phyloP scores from a whole-genome alignment of 257 asterid species.

The Knoxia roxburghii region DNA sequence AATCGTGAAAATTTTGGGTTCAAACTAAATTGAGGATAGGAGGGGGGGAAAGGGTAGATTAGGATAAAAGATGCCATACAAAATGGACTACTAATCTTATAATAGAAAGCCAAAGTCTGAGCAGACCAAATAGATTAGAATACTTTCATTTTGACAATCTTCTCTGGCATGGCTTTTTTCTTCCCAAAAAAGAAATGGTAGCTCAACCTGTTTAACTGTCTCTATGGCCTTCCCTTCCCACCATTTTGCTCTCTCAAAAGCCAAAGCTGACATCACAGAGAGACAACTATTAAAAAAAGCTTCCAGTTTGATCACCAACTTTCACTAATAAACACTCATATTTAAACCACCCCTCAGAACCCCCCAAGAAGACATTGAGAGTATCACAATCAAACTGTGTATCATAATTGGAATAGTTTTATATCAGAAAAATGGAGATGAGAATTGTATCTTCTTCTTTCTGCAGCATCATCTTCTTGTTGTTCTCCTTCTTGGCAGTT shows the following conservation, averaged over 20 bases:
- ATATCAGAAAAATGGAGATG: slow-evolving; percentile 8
- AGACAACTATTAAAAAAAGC: slow-evolving; percentile 4
- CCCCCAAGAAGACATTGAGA: not conserved
- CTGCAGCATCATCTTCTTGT: not conserved
- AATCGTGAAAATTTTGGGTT: too few relatives aligned
- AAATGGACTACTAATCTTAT: not conserved
- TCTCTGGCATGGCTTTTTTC: not conserved
- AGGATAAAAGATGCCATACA: too few relatives aligned
- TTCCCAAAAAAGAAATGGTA: slow-evolving; percentile 15
- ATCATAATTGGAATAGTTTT: too few relatives aligned
- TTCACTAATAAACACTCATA: not conserved
- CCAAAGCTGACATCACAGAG: not conserved
- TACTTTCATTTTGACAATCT: not conserved
- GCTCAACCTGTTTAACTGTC: slow-evolving; percentile 29
- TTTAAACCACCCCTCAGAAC: not conserved
- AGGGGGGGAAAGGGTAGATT: too few relatives aligned
- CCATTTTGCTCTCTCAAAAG: not conserved
- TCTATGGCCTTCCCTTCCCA: not conserved
- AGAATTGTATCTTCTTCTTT: not conserved
- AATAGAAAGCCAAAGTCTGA: too few relatives aligned
- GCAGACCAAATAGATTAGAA: not conserved
- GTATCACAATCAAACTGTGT: too few relatives aligned
- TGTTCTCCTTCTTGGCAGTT: slow-evolving; percentile 2
- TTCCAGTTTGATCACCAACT: slow-evolving; percentile 27
- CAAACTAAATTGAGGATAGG: too few relatives aligned